Base-by-base conservation (phyloP, 2,329 filamentous ascomycete species). In the Neurospora sp. region DNA sequence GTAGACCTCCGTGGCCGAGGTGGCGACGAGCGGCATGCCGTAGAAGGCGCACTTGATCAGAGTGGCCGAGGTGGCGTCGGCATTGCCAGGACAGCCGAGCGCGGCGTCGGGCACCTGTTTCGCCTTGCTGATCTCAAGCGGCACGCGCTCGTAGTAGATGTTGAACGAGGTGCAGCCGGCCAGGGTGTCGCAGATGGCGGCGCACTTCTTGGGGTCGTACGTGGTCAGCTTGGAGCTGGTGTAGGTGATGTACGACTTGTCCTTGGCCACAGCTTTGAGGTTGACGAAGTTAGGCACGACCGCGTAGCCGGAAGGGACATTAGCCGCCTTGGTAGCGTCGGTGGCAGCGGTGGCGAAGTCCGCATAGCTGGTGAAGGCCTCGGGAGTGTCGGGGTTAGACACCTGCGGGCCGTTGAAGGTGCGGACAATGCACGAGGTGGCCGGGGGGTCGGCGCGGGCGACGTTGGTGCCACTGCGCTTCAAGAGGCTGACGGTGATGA, bases 31-130 rank as follows among this genome's bases (percentile, higher is more conserved):
- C 6, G 69, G 62, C 66, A 69, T 69, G 38, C 69, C 70, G 67
- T 71, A 73, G 70, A 74, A 73, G 52, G 66, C 69, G 66, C 73
- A 74, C 68, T 73, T 73, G 71, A 74, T 73, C 33, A 73, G 46
- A 17, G 73, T 73, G 62, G 69, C 71, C 3, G 71, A 71, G 1
- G 71, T 43, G 17, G 72, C 71, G 38, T 52, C 46, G 38, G 46
- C 67, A 19, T 62, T 33, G 62, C 68, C 73, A 19, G 71, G 71
- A 46, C 73, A 74, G 36, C 66, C 66, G 15, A 70, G 17, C 6
- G 46, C 38, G 62, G 67, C 17, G 38, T 72, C 66, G 28, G 72
- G 71, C 11, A 46, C 67, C 38, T 69, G 68, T 23, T 71, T 74
- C 23, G 38, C 36, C 39, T 66, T 36, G 72, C 68, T 70, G 69